phyloP scores from a whole-genome alignment of 345 rosid species.

The Excoecaria cochinchinensis region DNA sequence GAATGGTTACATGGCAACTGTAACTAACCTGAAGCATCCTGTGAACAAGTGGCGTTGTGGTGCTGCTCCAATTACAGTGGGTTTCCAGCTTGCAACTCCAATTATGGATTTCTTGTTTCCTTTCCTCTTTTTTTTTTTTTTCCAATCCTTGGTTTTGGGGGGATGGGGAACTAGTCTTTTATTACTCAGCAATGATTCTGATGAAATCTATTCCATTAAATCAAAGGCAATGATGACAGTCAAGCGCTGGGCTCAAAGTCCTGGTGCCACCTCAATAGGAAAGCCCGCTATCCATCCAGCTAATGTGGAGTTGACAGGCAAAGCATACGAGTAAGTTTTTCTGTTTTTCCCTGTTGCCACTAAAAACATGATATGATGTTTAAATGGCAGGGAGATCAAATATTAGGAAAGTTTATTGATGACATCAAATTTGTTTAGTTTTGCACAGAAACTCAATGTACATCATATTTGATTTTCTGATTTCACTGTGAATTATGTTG shows the following conservation, averaged over 20 bases:
- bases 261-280: slow-evolving; percentile 69
- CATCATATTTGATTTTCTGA: background rate
- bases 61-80: slow-evolving; percentile 92
- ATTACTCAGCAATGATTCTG: background rate
- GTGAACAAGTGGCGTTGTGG: slow-evolving; percentile 95
- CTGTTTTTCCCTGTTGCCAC: background rate
- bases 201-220: slow-evolving; percentile 16
- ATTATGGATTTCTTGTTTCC: background rate
- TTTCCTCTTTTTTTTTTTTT: background rate
- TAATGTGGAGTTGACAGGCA: slow-evolving; percentile 90
- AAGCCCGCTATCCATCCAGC: slow-evolving; percentile 98
- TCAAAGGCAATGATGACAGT: slow-evolving; percentile 91
- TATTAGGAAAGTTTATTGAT: background rate
- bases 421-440: background rate
- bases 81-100: background rate
- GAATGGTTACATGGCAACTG: slow-evolving; percentile 95
- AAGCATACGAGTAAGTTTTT: slow-evolving; percentile 79
- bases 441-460: background rate
- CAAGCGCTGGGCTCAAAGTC: slow-evolving; percentile 83
- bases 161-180: background rate
- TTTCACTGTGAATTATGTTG: slow-evolving; percentile 13
- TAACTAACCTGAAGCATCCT: slow-evolving; percentile 86
- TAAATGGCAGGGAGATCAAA: no score
- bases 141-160: background rate
- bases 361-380: background rate